Base-by-base conservation (phyloP, 495 filamentous ascomycete genomes). In the Astrocystis sublimbata region DNA sequence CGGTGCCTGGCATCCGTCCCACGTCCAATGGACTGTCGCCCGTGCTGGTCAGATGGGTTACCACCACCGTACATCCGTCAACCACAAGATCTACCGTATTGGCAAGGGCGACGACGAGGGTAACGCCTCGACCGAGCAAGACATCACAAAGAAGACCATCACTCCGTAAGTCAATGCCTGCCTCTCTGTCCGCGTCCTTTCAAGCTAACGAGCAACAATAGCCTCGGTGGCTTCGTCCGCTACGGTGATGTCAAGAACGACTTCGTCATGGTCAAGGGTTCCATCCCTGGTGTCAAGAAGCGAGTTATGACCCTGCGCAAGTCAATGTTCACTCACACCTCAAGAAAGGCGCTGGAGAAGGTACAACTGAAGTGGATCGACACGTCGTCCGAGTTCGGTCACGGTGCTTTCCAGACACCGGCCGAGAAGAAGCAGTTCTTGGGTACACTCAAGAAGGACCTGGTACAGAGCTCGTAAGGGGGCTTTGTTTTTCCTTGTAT, bases 1-100 rank as follows among this genome's bases (percentile, higher is more conserved):
- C 79, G 96, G 96, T 87, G 96, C 96, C 70, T 99, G 96, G 96
- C 96, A 99, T 89, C 96, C 96, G 75, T 92, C 89, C 80, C 96
- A 99, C 91, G 96, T 99, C 84, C 96, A 99, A 87, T 99, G 96
- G 96, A 98, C 96, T 80, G 96, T 99, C 83, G 96, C 94, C 77
- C 96, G 96, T 89, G 96, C 96, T 70, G 96, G 96, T 96, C 96
- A 99, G 85, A 87, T 88, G 81, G 96, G 96, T 86, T 99, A 99
- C 87, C 96, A 99, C 79, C 96, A 99, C 83, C 93, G 96, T 89
- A 98, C 96, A 72, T 98, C 96, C 59, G 91, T 92, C 84, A 99
- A 99, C 89, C 96, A 98, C 90, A 99, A 99, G 88, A 79, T 99
- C 78, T 99, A 97, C 89, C 92, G 96, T 68, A 90, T 99, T 71